These are phyloP conservation scores for Botrytis galanthina DNA, from an alignment of 2,329 filamentous ascomycete genomes.

Conservation along the genomic window DNA sequence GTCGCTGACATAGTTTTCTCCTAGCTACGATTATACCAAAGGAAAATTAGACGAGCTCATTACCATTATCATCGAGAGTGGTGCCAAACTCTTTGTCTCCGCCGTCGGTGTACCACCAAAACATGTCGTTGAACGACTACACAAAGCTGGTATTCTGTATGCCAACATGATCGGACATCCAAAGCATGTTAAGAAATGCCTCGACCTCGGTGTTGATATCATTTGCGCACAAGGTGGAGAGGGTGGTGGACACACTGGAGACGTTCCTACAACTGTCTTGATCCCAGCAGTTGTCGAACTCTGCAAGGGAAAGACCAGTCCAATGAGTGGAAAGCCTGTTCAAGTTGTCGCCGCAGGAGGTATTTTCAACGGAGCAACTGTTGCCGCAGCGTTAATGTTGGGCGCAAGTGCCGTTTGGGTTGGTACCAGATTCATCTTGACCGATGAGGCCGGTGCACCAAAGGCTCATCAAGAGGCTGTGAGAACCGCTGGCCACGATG, in stretches of 20 bases:
- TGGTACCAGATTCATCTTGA: constrained; percentile 91
- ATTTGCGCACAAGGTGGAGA: constrained; percentile 99
- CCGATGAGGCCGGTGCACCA: constrained; percentile 90
- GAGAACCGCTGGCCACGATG: constrained; percentile 84
- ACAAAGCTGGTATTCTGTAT: constrained; percentile 83
- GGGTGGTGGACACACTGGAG: constrained; percentile 93
- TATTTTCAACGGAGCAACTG: constrained; percentile 86
- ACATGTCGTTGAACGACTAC: constrained; percentile 83
- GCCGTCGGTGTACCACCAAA: constrained; percentile 93
- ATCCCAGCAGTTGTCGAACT: constrained; percentile 89
- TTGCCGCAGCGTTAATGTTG: constrained; percentile 89
- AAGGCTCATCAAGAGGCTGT: constrained; percentile 95
- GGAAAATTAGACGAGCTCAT: constrained; percentile 91
- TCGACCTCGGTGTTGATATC: constrained; percentile 88
- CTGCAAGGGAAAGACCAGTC: constrained; percentile 76
- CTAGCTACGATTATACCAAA: constrained; percentile 98
- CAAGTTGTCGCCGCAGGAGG: constrained; percentile 93
- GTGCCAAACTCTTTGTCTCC: constrained; percentile 91
- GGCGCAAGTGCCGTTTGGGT: constrained; percentile 94
- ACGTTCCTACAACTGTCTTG: constrained; percentile 83
- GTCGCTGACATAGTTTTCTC: constrained; percentile 28
- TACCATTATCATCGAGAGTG: constrained; percentile 88
- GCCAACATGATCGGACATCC: constrained; percentile 99
- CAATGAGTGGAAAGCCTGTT: constrained; percentile 81
- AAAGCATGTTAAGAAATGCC: constrained; percentile 96